Conservation (phyloP, 2,329 filamentous ascomycete species). For the Ophiostoma angusticollis region DNA sequence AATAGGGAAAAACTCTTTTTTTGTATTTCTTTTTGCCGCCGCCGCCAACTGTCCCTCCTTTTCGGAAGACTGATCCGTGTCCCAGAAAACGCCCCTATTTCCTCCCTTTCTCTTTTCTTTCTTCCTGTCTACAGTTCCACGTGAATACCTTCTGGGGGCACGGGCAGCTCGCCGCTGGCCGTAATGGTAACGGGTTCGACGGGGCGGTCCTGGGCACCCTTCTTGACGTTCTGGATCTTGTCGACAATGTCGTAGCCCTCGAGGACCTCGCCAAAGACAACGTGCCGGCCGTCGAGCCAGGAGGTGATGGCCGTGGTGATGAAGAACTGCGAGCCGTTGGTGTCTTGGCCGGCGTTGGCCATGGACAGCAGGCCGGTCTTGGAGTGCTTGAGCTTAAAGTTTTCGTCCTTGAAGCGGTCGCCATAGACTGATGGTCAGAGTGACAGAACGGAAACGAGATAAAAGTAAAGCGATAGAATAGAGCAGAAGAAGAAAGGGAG, state of each 20-base stretch:
- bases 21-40: too few relatives aligned
- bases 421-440: constrained; percentile 54
- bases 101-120: constrained; percentile 1
- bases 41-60: too few relatives aligned
- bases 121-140: constrained; percentile 56
- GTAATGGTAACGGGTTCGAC: constrained; percentile 57
- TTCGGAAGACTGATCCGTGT: too few relatives aligned
- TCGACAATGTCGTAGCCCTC: constrained; percentile 74
- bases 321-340: constrained; percentile 85
- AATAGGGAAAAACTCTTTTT: too few relatives aligned
- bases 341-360: constrained; percentile 76
- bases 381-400: constrained; percentile 90
- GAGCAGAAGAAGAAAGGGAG: neutral
- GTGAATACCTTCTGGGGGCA: constrained; percentile 86
- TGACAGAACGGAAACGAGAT: too few relatives aligned
- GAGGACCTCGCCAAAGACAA: constrained; percentile 80
- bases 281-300: constrained; percentile 75
- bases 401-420: constrained; percentile 74
- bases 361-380: constrained; percentile 75
- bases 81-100: neutral
- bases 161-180: constrained; percentile 73
- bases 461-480: too few relatives aligned
- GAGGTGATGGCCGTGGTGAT: constrained; percentile 74
- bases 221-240: constrained; percentile 62
- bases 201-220: constrained; percentile 55